These are phyloP conservation scores for Gyrodon lividus DNA, from an alignment of 768 basidiomycete genomes.

Conservation along the genomic window DNA sequence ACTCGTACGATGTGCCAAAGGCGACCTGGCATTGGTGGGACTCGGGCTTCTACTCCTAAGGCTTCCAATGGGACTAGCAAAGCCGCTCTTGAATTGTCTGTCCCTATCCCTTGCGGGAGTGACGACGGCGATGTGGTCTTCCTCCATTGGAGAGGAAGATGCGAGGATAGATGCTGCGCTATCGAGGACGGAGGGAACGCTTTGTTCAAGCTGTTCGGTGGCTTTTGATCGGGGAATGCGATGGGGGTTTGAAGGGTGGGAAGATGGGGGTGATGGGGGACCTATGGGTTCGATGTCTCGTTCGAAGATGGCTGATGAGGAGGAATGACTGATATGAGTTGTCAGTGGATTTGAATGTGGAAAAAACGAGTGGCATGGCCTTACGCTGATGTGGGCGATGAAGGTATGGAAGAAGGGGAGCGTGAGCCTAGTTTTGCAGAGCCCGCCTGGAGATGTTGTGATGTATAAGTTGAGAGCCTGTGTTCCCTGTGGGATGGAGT, in stretches of 20 bases:
- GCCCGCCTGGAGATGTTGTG: constrained; percentile 47
- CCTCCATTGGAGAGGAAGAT: constrained; percentile 42
- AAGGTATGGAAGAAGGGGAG: constrained; percentile 74
- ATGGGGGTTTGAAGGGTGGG: constrained; percentile 59
- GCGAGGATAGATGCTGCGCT: constrained; percentile 75
- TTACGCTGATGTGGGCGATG: constrained; percentile 77
- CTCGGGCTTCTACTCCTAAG: constrained; percentile 69
- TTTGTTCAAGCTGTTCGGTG: constrained; percentile 72
- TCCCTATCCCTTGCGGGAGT: constrained; percentile 46
- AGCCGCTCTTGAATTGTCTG: constrained; percentile 44
- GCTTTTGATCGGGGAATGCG: constrained; percentile 69
- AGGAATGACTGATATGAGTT: constrained; percentile 48
- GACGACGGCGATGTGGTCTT: constrained; percentile 61
- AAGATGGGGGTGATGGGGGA: constrained; percentile 37
- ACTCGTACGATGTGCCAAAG: constrained; percentile 38
- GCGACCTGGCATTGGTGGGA: constrained; percentile 43
- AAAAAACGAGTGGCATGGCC: constrained; percentile 25
- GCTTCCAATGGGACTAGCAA: constrained; percentile 63
- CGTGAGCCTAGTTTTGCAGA: constrained; percentile 53
- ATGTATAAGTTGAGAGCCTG: constrained; percentile 42
- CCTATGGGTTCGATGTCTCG: constrained; percentile 76
- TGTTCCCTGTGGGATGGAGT: constrained; percentile 38
- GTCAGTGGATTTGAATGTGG: constrained; percentile 8
- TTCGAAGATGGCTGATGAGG: constrained; percentile 89
- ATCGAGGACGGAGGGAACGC: constrained; percentile 85